Evolutionary conservation across 2,329 filamentous ascomycete genomes (phyloP).

Genomic region (Chaetothyriales sp.): DNA sequence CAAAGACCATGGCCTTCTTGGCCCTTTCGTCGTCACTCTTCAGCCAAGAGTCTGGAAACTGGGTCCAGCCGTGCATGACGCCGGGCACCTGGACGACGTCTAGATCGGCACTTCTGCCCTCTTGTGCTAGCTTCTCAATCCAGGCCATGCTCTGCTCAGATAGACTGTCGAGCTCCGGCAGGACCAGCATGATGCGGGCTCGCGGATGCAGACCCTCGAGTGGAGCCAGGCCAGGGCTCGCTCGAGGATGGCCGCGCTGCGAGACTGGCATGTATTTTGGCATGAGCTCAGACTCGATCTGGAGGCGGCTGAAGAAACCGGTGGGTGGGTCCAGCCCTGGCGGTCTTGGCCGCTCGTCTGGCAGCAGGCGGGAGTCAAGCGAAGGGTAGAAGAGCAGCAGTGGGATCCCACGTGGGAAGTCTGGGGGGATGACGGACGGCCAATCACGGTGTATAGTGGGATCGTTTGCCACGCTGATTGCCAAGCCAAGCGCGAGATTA

Average conservation of each 20-base stretch:
- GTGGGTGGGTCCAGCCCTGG: constrained; percentile 10
- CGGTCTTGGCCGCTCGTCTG: constrained; percentile 13
- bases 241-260: constrained; percentile 8
- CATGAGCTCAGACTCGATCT: constrained; percentile 15
- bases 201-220: constrained; percentile 13
- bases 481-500: constrained; percentile 29
- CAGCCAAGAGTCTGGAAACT: constrained; percentile 17
- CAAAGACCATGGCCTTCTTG: constrained; percentile 9
- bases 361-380: constrained; percentile 13
- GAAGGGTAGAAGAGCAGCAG: constrained; percentile 17
- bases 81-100: constrained; percentile 12
- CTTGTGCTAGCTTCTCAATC: constrained; percentile 13
- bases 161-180: constrained; percentile 16
- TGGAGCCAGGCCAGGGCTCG: constrained; percentile 14
- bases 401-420: constrained; percentile 6
- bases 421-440: constrained; percentile 7
- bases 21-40: constrained; percentile 5
- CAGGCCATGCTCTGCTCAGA: constrained; percentile 12
- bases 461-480: constrained; percentile 10
- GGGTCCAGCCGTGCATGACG: constrained; percentile 17
- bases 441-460: constrained; percentile 7
- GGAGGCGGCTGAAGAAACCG: constrained; percentile 11
- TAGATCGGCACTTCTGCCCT: constrained; percentile 10
- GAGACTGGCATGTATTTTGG: constrained; percentile 15
- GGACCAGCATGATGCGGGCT: constrained; percentile 14